A percentile compares a stretch with the other conserved stretches of the same genome.
Conservation (phyloP, 495 filamentous ascomycete genomes). For the Hypoxylon subgilvum region DNA sequence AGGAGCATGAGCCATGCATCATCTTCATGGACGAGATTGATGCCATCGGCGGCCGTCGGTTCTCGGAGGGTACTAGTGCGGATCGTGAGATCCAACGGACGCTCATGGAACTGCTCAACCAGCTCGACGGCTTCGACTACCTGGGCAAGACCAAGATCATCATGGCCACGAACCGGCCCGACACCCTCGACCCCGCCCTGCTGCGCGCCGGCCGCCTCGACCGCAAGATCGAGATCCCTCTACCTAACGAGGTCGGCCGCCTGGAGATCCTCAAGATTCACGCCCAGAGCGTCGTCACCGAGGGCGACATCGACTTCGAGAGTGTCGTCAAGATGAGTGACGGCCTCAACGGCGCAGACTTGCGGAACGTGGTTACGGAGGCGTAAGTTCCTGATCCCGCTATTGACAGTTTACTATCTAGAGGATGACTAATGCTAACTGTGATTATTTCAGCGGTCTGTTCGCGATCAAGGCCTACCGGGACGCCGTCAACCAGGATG, state of each 20-base stretch:
- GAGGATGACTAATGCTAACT: constrained; percentile 33
- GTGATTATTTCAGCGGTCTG: constrained; percentile 66
- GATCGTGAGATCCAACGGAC: constrained; percentile 99
- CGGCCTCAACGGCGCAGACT: constrained; percentile 94
- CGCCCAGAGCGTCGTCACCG: constrained; percentile 79
- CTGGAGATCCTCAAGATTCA: constrained; percentile 99
- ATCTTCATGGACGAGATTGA: constrained; percentile 99
- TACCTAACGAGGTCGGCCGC: constrained; percentile 98
- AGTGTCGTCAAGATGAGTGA: constrained; percentile 99
- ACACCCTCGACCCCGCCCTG: constrained; percentile 95
- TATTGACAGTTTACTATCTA: background rate
- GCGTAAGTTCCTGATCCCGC: constrained; percentile 68
- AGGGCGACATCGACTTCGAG: constrained; percentile 98
- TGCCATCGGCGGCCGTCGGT: constrained; percentile 94
- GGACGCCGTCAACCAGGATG: constrained; percentile 94
- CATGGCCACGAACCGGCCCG: constrained; percentile 99
- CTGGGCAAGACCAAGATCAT: constrained; percentile 99
- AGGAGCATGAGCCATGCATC: constrained; percentile 99
- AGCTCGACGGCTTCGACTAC: constrained; percentile 99
- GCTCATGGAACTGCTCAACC: constrained; percentile 98
- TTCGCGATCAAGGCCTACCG: constrained; percentile 98
- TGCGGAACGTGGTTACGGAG: constrained; percentile 98
- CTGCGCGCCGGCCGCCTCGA: constrained; percentile 93
- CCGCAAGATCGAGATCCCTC: constrained; percentile 96
- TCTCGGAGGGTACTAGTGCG: constrained; percentile 97